phyloP scores from a whole-genome alignment of 108 stramenopile species.

The Skeletonema tropicum region DNA sequence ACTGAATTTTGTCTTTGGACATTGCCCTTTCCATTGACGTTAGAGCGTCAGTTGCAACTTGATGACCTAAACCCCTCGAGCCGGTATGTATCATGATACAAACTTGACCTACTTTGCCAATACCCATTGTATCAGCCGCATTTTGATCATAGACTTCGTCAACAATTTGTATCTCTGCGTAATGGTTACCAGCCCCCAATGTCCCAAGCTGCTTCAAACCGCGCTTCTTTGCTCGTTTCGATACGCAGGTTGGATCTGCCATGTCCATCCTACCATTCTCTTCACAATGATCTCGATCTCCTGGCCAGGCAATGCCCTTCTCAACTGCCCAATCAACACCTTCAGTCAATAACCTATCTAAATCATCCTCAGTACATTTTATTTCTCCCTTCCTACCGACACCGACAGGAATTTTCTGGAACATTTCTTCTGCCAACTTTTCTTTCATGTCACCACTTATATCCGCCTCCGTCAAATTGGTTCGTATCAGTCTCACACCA shows the following conservation, averaged over 20 bases:
- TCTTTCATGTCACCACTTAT: slow-evolving; percentile 50
- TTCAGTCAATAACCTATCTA: slow-evolving; percentile 71
- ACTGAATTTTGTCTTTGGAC: slow-evolving; percentile 66
- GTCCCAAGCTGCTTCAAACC: slow-evolving; percentile 87
- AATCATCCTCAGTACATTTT: slow-evolving; percentile 56
- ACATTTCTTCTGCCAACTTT: slow-evolving; percentile 72
- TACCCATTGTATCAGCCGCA: slow-evolving; percentile 78
- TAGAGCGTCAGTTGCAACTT: slow-evolving; percentile 88
- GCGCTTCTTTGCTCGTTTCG: slow-evolving; percentile 78
- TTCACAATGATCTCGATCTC: slow-evolving; percentile 84
- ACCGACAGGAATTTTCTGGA: slow-evolving; percentile 88
- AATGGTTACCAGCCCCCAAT: slow-evolving; percentile 88
- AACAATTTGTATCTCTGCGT: slow-evolving; percentile 86
- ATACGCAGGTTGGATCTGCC: slow-evolving; percentile 68
- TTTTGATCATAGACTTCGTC: slow-evolving; percentile 77
- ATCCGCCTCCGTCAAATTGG: slow-evolving; percentile 76
- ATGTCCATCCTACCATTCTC: slow-evolving; percentile 66
- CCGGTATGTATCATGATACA: slow-evolving; percentile 90
- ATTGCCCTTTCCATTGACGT: slow-evolving; percentile 83
- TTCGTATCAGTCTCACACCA: slow-evolving; percentile 83
- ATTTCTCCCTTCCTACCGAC: slow-evolving; percentile 82
- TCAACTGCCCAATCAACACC: slow-evolving; percentile 84
- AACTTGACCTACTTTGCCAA: slow-evolving; percentile 70
- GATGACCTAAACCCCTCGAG: slow-evolving; percentile 82
- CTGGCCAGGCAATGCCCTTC: slow-evolving; percentile 86